phyloP scores from a whole-genome alignment of 306 rosid species.

The Trifolium pratense region DNA sequence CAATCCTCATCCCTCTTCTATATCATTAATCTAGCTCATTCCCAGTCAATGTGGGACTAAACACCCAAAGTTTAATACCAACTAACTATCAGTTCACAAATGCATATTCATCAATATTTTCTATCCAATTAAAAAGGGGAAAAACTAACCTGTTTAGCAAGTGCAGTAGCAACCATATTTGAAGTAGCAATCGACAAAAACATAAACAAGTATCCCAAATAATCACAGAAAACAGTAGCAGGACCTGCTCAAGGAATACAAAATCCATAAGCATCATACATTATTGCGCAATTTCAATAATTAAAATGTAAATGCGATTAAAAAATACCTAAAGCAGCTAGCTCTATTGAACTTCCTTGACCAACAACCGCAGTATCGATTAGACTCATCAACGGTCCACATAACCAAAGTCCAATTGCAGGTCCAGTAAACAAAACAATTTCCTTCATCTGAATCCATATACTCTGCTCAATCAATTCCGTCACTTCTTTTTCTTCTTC shows the following conservation, averaged over 20 bases:
- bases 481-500: slow-evolving; percentile 33
- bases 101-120: neutral
- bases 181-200: slow-evolving; percentile 92
- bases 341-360: slow-evolving; percentile 88
- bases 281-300: neutral
- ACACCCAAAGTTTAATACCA: neutral
- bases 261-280: slow-evolving; percentile 12
- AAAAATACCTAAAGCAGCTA: slow-evolving; percentile 78
- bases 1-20: neutral
- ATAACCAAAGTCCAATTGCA: slow-evolving; percentile 79
- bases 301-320: neutral
- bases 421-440: slow-evolving; percentile 76
- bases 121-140: neutral
- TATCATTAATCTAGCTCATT: neutral
- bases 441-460: slow-evolving; percentile 78
- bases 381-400: slow-evolving; percentile 90
- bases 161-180: slow-evolving; percentile 92
- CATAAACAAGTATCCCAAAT: slow-evolving; percentile 77
- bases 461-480: slow-evolving; percentile 52
- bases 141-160: slow-evolving; percentile 74
- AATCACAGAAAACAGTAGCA: slow-evolving; percentile 85
- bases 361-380: slow-evolving; percentile 87
- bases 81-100: slow-evolving; percentile 13
- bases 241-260: slow-evolving; percentile 63
- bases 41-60: neutral